These are phyloP conservation scores for Lepidium didymum DNA, from an alignment of 345 rosid genomes.

Conservation along the genomic window DNA sequence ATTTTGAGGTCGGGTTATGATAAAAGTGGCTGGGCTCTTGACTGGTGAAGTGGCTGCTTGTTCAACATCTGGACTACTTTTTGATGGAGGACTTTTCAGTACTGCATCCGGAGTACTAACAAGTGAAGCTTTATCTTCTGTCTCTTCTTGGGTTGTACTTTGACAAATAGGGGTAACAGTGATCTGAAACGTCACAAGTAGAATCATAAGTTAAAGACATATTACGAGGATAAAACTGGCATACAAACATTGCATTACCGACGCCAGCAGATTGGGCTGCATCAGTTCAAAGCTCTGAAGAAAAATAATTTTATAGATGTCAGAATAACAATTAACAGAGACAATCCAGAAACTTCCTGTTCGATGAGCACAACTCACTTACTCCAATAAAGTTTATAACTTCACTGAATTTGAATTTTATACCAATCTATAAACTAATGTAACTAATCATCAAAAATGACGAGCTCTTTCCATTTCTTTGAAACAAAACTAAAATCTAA, in stretches of 20 bases:
- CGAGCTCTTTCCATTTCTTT: background rate
- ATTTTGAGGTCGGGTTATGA: constrained; percentile 38
- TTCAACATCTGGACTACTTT: constrained; percentile 41
- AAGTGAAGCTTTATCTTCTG: constrained; percentile 56
- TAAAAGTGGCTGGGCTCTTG: constrained; percentile 42
- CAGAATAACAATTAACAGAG: background rate
- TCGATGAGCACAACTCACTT: background rate
- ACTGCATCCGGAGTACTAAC: constrained; percentile 58
- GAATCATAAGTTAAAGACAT: background rate
- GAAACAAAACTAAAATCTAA: background rate
- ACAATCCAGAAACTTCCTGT: background rate
- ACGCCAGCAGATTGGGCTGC: background rate
- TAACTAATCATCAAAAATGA: background rate
- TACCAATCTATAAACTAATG: background rate
- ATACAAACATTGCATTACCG: background rate
- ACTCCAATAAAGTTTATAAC: background rate
- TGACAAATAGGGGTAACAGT: constrained; percentile 32
- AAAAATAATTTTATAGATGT: background rate
- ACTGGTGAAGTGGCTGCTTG: constrained; percentile 56
- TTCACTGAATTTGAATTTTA: background rate
- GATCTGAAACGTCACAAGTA: background rate
- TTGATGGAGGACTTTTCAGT: constrained; percentile 62
- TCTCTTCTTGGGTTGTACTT: constrained; percentile 51
- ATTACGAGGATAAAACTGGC: background rate
- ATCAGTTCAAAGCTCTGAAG: background rate